These are phyloP conservation scores for Cladophialophora exuberans DNA, from an alignment of 2,329 filamentous ascomycete genomes.

Conservation along the genomic window DNA sequence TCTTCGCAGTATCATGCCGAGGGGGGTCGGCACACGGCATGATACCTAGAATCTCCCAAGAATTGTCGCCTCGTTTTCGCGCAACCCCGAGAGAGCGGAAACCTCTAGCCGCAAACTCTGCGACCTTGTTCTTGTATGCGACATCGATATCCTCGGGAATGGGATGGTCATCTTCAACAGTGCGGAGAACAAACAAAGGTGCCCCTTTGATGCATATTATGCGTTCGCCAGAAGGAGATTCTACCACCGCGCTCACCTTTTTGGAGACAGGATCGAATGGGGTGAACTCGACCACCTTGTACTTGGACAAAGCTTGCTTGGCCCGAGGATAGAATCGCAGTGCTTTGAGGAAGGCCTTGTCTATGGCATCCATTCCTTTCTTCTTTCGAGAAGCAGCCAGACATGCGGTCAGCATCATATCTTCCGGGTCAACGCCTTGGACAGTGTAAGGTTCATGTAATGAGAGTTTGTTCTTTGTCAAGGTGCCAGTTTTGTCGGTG, in stretches of 20 bases:
- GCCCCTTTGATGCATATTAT: slow-evolving; percentile 92
- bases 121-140: slow-evolving; percentile 90
- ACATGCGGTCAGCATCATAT: slow-evolving; percentile 90
- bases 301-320: slow-evolving; percentile 79
- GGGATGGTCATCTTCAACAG: slow-evolving; percentile 81
- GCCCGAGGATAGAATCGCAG: slow-evolving; percentile 80
- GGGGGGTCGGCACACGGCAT: slow-evolving; percentile 94
- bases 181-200: slow-evolving; percentile 83
- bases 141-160: slow-evolving; percentile 76
- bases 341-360: slow-evolving; percentile 91
- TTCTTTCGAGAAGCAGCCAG: slow-evolving; percentile 89
- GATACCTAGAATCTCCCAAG: slow-evolving; percentile 91
- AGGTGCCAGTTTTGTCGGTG: slow-evolving; percentile 90
- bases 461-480: slow-evolving; percentile 93
- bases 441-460: slow-evolving; percentile 83
- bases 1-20: slow-evolving; percentile 86
- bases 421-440: slow-evolving; percentile 78
- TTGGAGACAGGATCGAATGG: slow-evolving; percentile 93
- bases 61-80: slow-evolving; percentile 78
- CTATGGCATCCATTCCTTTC: slow-evolving; percentile 90
- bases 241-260: slow-evolving; percentile 83
- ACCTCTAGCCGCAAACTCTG: slow-evolving; percentile 88
- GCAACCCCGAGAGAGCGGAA: slow-evolving; percentile 93
- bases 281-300: slow-evolving; percentile 81
- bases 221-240: slow-evolving; percentile 79